phyloP scores from a whole-genome alignment of 75 land plant genomes.

The Pinus taeda region DNA sequence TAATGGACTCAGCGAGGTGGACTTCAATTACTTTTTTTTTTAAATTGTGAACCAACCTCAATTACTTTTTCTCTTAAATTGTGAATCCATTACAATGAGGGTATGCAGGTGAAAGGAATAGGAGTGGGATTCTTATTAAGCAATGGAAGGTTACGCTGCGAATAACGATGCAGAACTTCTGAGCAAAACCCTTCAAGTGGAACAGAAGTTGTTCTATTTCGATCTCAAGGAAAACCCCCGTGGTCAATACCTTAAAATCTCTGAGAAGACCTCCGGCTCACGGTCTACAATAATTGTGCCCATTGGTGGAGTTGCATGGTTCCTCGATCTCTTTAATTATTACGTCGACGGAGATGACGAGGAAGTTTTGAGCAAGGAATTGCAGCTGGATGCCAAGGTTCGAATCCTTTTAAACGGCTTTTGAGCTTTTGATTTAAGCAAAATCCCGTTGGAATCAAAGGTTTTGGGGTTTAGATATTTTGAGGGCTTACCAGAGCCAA shows the following conservation, averaged over 20 bases:
- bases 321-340: conserved; percentile 82
- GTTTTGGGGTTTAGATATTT: too few species aligned
- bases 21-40: too few species aligned
- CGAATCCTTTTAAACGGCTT: background rate
- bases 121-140: too few species aligned
- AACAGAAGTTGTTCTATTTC: conserved; percentile 94
- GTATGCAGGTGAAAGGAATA: too few species aligned
- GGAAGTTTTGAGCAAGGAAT: conserved; percentile 71
- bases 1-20: too few species aligned
- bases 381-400: conserved; percentile 92
- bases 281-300: conserved; percentile 92
- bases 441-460: too few species aligned
- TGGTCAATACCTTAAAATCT: conserved; percentile 84
- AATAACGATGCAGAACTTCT: conserved; percentile 73
- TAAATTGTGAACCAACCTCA: too few species aligned
- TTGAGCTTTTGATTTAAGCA: conserved; percentile 4
- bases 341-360: conserved; percentile 62
- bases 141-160: background rate
- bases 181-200: conserved; percentile 84
- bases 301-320: conserved; percentile 67
- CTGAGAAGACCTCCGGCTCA: conserved; percentile 87
- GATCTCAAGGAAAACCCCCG: conserved; percentile 95
- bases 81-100: too few species aligned
- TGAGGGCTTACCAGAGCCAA: too few species aligned
- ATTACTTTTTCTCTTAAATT: too few species aligned